Evolutionary conservation across 2,329 filamentous ascomycete genomes (phyloP), one percentile per base, ranked within the genome.

Genomic region (Plectosphaerella cucumerina): DNA sequence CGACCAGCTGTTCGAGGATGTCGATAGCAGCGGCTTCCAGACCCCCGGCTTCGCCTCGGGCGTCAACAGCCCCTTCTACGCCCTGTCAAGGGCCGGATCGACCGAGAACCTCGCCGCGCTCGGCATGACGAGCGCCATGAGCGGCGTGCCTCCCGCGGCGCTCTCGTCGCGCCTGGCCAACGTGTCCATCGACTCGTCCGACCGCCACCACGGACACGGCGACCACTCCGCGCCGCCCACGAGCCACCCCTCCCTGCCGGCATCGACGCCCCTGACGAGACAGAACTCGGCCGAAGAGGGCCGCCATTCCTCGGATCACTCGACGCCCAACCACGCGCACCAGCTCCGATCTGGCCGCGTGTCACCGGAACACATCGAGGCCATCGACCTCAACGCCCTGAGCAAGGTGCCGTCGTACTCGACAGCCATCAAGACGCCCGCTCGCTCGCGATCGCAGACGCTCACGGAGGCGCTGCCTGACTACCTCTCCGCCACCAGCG

Each of bases 1-100:
- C 22, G 94, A 99, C 66, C 86, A 90, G 65, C 77, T 97, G 1
- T 99, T 96, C 70, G 90, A 90, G 58, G 90, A 93, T 55, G 80
- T 97, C 51, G 90, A 96, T 60, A 78, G 83, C 9, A 84, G 79
- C 49, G 90, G 89, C n/a, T 88, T 92, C 65, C 86, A 91, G 69
- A 92, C 89, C 0, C 88, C 90, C 1, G 84, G 78, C 1, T 73
- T 82, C 34, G 80, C 76, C 72, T 86, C 89, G 49, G 85, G 86
- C n/a, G 79, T 90, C 51, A 90, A 82, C 64, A 97, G 90, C 34
- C 94, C 94, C 0, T 86, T 90, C 59, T 85, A 84, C 60, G 79
- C 76, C 8, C 81, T 83, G 47, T 86, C 89, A 49, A 84, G 90
- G 50, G 81, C 86, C 44, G 86, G 87, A 6, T 97, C 93, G 0